phyloP scores from a whole-genome alignment of 495 filamentous ascomycete genomes.

The Sabuloglossum arenarium region DNA sequence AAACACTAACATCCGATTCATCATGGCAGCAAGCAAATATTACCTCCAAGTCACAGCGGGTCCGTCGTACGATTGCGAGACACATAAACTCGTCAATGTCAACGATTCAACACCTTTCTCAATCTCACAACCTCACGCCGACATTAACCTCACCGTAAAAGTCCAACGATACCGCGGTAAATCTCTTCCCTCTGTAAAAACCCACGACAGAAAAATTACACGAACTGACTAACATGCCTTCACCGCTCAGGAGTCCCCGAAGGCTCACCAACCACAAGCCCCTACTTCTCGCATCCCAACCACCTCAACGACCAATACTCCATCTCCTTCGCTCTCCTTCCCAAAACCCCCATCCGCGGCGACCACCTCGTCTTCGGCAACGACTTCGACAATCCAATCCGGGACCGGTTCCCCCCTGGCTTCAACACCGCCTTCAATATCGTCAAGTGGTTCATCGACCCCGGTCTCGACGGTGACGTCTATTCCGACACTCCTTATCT shows the following conservation, averaged over 20 bases:
- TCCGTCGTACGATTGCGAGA: slow-evolving; percentile 40
- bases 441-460: slow-evolving; percentile 73
- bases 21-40: slow-evolving; percentile 25
- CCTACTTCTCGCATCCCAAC: slow-evolving; percentile 51
- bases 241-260: slow-evolving; percentile 13
- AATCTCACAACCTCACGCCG: slow-evolving; percentile 37
- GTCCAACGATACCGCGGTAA: slow-evolving; percentile 40
- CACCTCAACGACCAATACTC: slow-evolving; percentile 64
- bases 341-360: slow-evolving; percentile 41
- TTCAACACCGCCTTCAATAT: slow-evolving; percentile 63
- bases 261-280: slow-evolving; percentile 22
- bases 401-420: slow-evolving; percentile 66
- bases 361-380: slow-evolving; percentile 74
- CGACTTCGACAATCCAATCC: slow-evolving; percentile 75
- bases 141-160: slow-evolving; percentile 43
- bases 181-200: too few relatives aligned
- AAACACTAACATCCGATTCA: too few relatives aligned
- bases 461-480: slow-evolving; percentile 66
- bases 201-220: too few relatives aligned
- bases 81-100: slow-evolving; percentile 48
- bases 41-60: slow-evolving; percentile 56
- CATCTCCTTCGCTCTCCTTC: slow-evolving; percentile 55
- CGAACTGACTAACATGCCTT: too few relatives aligned
- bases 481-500: slow-evolving; percentile 74
- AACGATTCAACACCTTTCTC: slow-evolving; percentile 36